Percentiles rank a stretch among this genome's conserved stretches.
phyloP scores from a whole-genome alignment of 441 rosid species.

The Syzygium syzygioides region DNA sequence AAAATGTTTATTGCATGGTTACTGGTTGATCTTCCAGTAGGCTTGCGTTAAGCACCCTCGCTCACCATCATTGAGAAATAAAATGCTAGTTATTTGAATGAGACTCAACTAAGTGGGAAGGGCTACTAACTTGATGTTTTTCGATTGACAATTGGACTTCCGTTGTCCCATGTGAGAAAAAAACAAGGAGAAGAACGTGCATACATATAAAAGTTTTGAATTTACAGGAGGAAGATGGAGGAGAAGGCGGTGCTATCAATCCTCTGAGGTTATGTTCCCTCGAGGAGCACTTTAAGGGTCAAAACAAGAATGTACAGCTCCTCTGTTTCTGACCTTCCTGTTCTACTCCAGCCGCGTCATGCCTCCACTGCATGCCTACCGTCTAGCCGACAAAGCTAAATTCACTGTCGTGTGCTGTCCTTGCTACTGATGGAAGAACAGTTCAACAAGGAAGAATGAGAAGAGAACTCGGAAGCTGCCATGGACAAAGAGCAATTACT shows the following conservation, averaged over 20 bases:
- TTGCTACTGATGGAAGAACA: neutral
- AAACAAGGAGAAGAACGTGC: neutral
- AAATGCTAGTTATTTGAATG: neutral
- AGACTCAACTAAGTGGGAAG: neutral
- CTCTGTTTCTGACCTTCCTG: neutral
- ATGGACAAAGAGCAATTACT: neutral
- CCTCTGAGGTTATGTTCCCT: neutral
- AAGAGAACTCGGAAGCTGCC: conserved; percentile 9
- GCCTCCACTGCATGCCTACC: neutral
- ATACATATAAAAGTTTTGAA: neutral
- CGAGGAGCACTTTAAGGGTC: neutral
- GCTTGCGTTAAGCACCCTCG: neutral
- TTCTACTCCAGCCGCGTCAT: neutral
- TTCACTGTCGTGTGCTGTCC: neutral
- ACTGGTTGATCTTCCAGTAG: neutral
- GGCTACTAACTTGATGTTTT: neutral
- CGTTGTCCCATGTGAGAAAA: neutral
- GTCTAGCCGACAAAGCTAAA: neutral
- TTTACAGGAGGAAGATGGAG: neutral
- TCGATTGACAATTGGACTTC: neutral
- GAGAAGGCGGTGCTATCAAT: neutral
- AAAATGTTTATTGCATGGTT: neutral
- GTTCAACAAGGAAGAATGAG: conserved; percentile 4
- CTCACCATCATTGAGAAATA: neutral
- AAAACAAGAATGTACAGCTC: neutral